Base-by-base conservation (phyloP, 441 rosid species). In the Bocquillonia castaneifolia region DNA sequence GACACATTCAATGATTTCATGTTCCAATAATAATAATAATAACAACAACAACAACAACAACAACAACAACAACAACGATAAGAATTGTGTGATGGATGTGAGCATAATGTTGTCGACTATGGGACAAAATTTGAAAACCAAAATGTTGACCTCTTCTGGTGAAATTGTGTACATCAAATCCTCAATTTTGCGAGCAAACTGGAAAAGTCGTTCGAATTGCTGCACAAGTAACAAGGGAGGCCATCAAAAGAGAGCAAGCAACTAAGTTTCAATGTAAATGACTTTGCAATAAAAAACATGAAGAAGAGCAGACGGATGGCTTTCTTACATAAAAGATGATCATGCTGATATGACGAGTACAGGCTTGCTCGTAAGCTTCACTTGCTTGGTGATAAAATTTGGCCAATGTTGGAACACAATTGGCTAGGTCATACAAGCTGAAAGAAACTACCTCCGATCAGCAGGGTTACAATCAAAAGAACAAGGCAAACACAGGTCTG, bases 361-460 rank as follows among this genome's bases (percentile, higher is more conserved):
- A 92, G 58, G 99, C 97, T 84, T 90, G 96, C 76, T 92, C 99
- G 79, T 95, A 92, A 72, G 93, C 87, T 84, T 95, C 99, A 76
- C 97, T 90, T 45, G 98, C 99, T 82, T 90, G 99, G 83, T 95
- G 98, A 83, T 95, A 95, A 75, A 92, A 95, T 81, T 95, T 95
- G 77, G 97, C 99, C 79, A 95, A 85, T 13, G 90, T 92, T 32
- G 98, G 93, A 67, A 95, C 98, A 48, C 92, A 91, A 81, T 95
- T 95, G 59, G 99, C 99, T 61, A 95, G 85, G 75, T 95, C 99
- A 83, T 92, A 95, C 80, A 92, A 78, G 81, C 99, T 95, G 89
- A 79, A 82, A 25, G 75, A 29, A 82, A 67, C 61, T 52, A 66
- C 62, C 72, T 74, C 74, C 63, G 42, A 68, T 82, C 71, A 83